A percentile compares a stretch with the other conserved stretches of the same genome.
phyloP scores from a whole-genome alignment of 306 rosid species.

The Ceratonia siliqua region DNA sequence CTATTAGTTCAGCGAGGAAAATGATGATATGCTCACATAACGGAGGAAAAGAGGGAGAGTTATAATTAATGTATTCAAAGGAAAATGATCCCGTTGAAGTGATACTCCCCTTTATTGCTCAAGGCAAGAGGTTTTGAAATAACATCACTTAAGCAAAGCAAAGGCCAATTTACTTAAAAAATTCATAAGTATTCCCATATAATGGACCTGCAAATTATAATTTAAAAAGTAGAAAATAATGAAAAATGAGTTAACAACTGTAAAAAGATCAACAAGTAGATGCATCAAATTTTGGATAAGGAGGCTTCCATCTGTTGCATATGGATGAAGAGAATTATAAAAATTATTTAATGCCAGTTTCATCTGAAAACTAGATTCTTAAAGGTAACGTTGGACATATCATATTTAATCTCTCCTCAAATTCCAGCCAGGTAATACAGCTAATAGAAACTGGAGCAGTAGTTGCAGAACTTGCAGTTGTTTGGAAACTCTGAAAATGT shows the following conservation, averaged over 20 bases:
- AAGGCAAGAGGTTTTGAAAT: not conserved
- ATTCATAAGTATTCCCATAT: not conserved
- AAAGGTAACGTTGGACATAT: conserved; percentile 7
- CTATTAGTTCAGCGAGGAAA: conserved; percentile 18
- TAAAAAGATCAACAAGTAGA: conserved; percentile 14
- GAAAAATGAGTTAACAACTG: not conserved
- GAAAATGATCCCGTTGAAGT: conserved; percentile 1
- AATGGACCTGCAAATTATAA: conserved; percentile 18
- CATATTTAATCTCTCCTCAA: conserved; percentile 23
- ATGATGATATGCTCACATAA: conserved; percentile 3
- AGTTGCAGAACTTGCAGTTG: conserved; percentile 31
- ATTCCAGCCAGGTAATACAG: conserved; percentile 3
- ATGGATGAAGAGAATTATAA: not conserved
- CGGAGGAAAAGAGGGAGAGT: not conserved
- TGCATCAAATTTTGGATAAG: conserved; percentile 21
- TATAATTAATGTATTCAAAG: conserved; percentile 23
- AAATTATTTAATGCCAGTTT: conserved; percentile 5
- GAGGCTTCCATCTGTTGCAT: conserved; percentile 28
- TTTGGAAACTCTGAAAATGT: conserved; percentile 6
- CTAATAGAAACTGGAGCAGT: not conserved
- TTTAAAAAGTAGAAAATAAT: conserved; percentile 6
- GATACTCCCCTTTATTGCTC: conserved; percentile 5
- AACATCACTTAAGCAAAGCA: conserved; percentile 20
- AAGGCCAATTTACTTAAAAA: conserved; percentile 18
- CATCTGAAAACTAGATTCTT: conserved; percentile 8